phyloP scores from a whole-genome alignment of 2,329 filamentous ascomycete species.

The Leptosphaerulina australis region DNA sequence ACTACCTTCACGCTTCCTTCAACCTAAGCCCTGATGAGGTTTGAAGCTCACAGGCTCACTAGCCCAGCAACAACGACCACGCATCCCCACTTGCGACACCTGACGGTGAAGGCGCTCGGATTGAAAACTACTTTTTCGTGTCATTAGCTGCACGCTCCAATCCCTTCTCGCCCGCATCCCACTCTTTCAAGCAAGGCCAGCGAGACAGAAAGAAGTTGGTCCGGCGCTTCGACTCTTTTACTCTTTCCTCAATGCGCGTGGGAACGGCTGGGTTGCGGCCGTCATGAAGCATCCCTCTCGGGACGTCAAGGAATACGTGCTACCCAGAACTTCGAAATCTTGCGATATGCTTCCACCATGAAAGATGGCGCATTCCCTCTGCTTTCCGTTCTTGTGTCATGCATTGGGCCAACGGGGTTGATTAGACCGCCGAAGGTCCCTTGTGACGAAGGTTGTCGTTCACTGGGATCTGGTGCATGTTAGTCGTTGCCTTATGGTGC shows the following conservation, averaged over 20 bases:
- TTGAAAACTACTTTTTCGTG: constrained; percentile 44
- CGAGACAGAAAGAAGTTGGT: constrained; percentile 13
- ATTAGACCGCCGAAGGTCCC: constrained; percentile 30
- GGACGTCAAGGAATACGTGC: not conserved
- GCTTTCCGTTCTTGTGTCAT: constrained; percentile 46
- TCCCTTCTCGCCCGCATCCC: not conserved
- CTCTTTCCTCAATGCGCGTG: constrained; percentile 42
- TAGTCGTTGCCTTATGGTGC: constrained; percentile 4
- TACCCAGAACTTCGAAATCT: constrained; percentile 29
- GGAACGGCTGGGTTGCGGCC: constrained; percentile 26
- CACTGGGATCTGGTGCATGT: constrained; percentile 33
- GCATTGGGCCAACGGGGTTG: constrained; percentile 28
- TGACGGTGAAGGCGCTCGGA: constrained; percentile 37
- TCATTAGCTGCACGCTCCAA: constrained; percentile 37
- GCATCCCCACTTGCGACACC: constrained; percentile 27
- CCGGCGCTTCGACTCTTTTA: constrained; percentile 44
- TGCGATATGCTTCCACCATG: constrained; percentile 30
- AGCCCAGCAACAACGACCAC: constrained; percentile 36
- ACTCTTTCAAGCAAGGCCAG: not conserved
- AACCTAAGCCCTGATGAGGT: too few relatives aligned
- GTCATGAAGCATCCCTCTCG: too few relatives aligned
- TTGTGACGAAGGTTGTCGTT: constrained; percentile 39
- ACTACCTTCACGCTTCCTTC: constrained; percentile 6
- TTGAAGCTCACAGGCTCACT: too few relatives aligned
- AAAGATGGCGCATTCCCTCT: constrained; percentile 40